These are phyloP conservation scores for Lactifluus echinatus DNA, from an alignment of 768 basidiomycete species.

Conservation along the genomic window DNA sequence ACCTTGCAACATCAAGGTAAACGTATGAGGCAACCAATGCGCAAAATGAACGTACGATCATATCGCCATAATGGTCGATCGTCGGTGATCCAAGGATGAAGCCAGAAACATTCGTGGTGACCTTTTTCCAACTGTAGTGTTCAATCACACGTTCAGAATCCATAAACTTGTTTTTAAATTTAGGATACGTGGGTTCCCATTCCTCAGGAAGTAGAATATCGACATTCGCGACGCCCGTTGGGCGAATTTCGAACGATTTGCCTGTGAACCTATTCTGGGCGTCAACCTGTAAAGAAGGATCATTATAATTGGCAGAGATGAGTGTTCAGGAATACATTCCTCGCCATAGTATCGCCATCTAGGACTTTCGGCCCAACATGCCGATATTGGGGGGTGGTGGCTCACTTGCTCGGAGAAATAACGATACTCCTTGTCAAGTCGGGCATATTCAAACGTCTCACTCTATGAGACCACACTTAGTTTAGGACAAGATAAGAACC, in stretches of 20 bases:
- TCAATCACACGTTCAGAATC: slow-evolving; percentile 48
- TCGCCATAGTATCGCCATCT: slow-evolving; percentile 89
- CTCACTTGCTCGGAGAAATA: slow-evolving; percentile 96
- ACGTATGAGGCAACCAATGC: neutral
- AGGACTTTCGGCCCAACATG: slow-evolving; percentile 90
- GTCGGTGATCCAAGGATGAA: slow-evolving; percentile 77
- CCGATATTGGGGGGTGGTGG: slow-evolving; percentile 94
- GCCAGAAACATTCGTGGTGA: slow-evolving; percentile 82
- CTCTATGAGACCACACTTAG: slow-evolving; percentile 42
- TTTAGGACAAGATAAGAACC: neutral
- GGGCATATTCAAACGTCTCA: slow-evolving; percentile 93
- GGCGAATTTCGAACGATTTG: slow-evolving; percentile 91
- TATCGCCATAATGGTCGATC: slow-evolving; percentile 72
- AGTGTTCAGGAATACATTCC: slow-evolving; percentile 31
- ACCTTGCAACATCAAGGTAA: slow-evolving; percentile 33
- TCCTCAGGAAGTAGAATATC: slow-evolving; percentile 70
- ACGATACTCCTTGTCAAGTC: slow-evolving; percentile 79
- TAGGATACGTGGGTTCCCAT: slow-evolving; percentile 55
- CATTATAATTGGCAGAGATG: neutral
- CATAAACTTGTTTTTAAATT: slow-evolving; percentile 28
- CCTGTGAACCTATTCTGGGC: slow-evolving; percentile 97
- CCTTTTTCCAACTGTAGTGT: slow-evolving; percentile 95
- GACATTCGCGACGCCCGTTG: slow-evolving; percentile 89
- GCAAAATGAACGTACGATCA: slow-evolving; percentile 56
- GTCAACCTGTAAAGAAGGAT: slow-evolving; percentile 53